A percentile compares a stretch with the other conserved stretches of the same genome.
Conservation (phyloP, 208 protist species). For the Novymonas esmeraldas region DNA sequence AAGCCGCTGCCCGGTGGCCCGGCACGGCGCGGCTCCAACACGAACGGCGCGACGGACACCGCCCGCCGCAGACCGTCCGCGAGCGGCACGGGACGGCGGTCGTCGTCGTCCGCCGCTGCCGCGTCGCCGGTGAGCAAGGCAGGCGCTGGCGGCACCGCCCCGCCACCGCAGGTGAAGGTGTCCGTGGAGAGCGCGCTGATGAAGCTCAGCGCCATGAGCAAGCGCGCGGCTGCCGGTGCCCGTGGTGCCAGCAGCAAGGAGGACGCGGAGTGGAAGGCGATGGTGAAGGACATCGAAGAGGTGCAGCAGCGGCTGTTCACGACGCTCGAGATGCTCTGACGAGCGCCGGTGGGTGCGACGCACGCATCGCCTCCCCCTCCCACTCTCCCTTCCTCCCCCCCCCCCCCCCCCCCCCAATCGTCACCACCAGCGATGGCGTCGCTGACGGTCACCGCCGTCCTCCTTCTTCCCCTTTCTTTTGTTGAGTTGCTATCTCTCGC, state of each 20-base stretch:
- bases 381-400: neutral
- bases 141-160: neutral
- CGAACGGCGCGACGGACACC: neutral
- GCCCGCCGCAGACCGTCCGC: too few species aligned
- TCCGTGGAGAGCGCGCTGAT: slow-evolving; percentile 55
- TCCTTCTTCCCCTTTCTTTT: slow-evolving; percentile 22
- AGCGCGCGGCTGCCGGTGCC: slow-evolving; percentile 19
- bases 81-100: neutral
- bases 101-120: neutral
- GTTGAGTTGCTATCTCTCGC: slow-evolving; percentile 3
- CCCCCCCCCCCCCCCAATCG: neutral
- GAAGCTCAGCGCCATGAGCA: slow-evolving; percentile 57
- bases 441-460: neutral
- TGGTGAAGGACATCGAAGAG: slow-evolving; percentile 53
- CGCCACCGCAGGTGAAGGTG: slow-evolving; percentile 28
- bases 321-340: slow-evolving; percentile 28
- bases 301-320: slow-evolving; percentile 50
- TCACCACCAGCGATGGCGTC: neutral
- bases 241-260: slow-evolving; percentile 8
- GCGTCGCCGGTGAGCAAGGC: slow-evolving; percentile 10
- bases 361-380: neutral
- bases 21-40: neutral
- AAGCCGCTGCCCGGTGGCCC: neutral
- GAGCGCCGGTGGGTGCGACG: too few species aligned
- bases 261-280: slow-evolving; percentile 23